Evolutionary conservation across 2,329 filamentous ascomycete species (phyloP).

Genomic region (Ophiostoma triangulosporum): DNA sequence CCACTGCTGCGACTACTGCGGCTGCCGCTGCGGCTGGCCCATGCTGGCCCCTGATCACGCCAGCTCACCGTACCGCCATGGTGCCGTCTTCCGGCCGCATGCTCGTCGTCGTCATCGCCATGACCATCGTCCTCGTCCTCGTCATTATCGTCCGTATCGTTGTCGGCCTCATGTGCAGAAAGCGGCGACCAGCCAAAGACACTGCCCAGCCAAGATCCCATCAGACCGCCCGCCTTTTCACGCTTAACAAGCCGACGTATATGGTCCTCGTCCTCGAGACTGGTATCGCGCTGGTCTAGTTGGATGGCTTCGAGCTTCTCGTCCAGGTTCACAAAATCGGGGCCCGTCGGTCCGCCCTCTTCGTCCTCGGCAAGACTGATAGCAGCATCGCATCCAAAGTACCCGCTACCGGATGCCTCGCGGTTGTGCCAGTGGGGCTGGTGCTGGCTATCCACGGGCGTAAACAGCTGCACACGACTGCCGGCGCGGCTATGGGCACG

Average conservation of each 20-base stretch:
- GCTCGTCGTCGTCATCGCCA: slow-evolving; percentile 22
- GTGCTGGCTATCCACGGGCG: slow-evolving; percentile 26
- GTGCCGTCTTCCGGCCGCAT: slow-evolving; percentile 16
- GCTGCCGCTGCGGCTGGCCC: slow-evolving; percentile 2
- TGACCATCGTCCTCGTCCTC: slow-evolving; percentile 26
- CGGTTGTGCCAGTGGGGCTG: slow-evolving; percentile 6
- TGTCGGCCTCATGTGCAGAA: slow-evolving; percentile 46
- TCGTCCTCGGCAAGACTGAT: slow-evolving; percentile 22
- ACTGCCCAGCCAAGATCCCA: slow-evolving; percentile 45
- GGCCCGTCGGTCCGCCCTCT: slow-evolving; percentile 30
- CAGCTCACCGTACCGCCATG: slow-evolving; percentile 9
- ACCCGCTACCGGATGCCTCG: not conserved
- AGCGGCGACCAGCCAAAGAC: slow-evolving; percentile 49
- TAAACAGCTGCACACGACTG: slow-evolving; percentile 30
- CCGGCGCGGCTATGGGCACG: slow-evolving; percentile 34
- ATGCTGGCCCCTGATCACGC: slow-evolving; percentile 1
- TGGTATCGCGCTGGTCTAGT: slow-evolving; percentile 27
- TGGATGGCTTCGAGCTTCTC: slow-evolving; percentile 44
- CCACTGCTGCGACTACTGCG: not conserved
- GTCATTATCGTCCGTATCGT: slow-evolving; percentile 26
- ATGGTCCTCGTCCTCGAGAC: slow-evolving; percentile 43
- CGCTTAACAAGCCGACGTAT: slow-evolving; percentile 43
- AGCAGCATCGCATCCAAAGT: slow-evolving; percentile 4
- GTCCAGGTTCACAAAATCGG: slow-evolving; percentile 50
- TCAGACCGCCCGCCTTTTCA: slow-evolving; percentile 34